Conservation (phyloP, 805 yeast genomes). For the Ogataea saltuana region DNA sequence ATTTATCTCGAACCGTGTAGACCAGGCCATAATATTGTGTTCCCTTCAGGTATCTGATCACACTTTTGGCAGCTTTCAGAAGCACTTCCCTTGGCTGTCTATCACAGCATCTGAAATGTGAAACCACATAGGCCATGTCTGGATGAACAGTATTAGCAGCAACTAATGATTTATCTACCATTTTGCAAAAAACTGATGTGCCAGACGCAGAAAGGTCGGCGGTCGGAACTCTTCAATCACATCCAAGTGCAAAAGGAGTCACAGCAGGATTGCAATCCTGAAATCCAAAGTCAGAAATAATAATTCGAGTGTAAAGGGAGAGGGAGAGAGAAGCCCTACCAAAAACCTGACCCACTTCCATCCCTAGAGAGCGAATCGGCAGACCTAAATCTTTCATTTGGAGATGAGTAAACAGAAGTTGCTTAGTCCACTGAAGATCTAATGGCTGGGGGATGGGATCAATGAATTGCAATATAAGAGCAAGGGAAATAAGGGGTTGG, state of each 20-base stretch:
- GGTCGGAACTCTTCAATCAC: not conserved
- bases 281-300: not conserved
- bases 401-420: no score
- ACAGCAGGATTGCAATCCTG: not conserved
- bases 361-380: not conserved
- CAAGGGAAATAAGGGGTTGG: no score
- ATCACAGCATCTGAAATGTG: slow-evolving; percentile 7
- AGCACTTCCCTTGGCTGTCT: slow-evolving; percentile 7
- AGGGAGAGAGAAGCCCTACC: not conserved
- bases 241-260: not conserved
- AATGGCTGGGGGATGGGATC: no score
- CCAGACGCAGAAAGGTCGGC: no score
- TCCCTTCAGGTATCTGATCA: slow-evolving; percentile 19
- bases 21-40: slow-evolving; percentile 5
- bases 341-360: not conserved
- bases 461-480: no score
- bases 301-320: not conserved
- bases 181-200: slow-evolving; percentile 15
- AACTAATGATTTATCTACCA: slow-evolving; percentile 13
- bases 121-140: slow-evolving; percentile 4
- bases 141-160: slow-evolving; percentile 12
- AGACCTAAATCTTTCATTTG: not conserved
- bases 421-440: no score
- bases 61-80: slow-evolving; percentile 10
- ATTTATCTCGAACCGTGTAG: not conserved